phyloP scores from a whole-genome alignment of 176 grass and related monocot species.

The Carex cristatella region DNA sequence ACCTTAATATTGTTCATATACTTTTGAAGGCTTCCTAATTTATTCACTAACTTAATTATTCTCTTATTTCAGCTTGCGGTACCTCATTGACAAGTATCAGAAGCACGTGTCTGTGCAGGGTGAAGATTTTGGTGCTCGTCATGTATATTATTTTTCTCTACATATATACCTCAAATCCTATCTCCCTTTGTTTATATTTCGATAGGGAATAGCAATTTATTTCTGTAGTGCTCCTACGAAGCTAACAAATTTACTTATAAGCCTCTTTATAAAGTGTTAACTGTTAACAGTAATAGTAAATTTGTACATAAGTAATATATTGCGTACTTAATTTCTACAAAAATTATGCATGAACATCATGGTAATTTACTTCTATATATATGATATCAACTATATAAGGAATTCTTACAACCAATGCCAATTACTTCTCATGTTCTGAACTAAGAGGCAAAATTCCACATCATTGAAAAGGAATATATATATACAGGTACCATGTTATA shows the following conservation, averaged over 20 bases:
- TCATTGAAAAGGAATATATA: too few species aligned
- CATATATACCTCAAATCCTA: not conserved
- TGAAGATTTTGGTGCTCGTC: not conserved
- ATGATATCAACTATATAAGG: not conserved
- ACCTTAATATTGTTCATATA: not conserved
- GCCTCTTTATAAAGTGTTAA: not conserved
- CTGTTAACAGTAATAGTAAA: not conserved
- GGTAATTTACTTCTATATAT: not conserved
- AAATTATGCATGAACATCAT: not conserved
- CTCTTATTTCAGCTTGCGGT: not conserved
- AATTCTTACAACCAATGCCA: not conserved
- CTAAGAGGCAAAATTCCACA: not conserved
- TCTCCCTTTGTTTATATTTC: not conserved
- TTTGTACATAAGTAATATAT: not conserved
- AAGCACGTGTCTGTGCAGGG: not conserved
- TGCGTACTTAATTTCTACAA: not conserved
- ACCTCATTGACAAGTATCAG: constrained; percentile 7
- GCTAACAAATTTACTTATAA: not conserved
- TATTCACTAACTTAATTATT: not conserved
- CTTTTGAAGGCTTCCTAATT: not conserved
- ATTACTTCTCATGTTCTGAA: not conserved
- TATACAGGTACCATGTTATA: too few species aligned
- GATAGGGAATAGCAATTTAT: not conserved
- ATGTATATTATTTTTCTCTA: not conserved
- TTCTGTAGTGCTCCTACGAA: not conserved